Percentiles rank a stretch among this genome's conserved stretches.
These are phyloP conservation scores for Rhodomyrtus tomentosa DNA, from an alignment of 345 rosid species.

Conservation along the genomic window DNA sequence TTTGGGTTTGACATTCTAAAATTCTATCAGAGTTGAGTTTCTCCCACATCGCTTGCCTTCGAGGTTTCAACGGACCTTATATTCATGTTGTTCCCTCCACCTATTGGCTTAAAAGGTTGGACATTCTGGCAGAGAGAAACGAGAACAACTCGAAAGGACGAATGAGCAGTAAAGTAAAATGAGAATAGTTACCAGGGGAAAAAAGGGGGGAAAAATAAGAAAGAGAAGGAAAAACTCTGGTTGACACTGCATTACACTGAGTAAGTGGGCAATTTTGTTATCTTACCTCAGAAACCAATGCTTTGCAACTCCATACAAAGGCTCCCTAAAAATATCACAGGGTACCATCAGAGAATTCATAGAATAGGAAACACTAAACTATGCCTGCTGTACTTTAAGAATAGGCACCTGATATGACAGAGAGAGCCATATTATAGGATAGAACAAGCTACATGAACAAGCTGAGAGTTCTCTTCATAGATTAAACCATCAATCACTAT, in stretches of 20 bases:
- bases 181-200: not conserved
- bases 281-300: conserved; percentile 84
- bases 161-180: not conserved
- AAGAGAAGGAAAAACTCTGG: not conserved
- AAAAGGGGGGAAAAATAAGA: not conserved
- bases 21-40: not conserved
- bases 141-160: not conserved
- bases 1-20: not conserved
- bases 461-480: not conserved
- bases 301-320: conserved; percentile 87
- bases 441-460: not conserved
- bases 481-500: not conserved
- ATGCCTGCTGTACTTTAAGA: not conserved
- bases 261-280: not conserved
- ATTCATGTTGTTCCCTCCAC: not conserved
- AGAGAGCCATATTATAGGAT: not conserved
- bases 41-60: not conserved
- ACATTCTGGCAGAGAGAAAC: not conserved
- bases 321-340: conserved; percentile 56
- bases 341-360: conserved; percentile 3
- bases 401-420: not conserved
- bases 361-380: not conserved
- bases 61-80: not conserved
- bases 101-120: not conserved
- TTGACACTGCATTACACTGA: not conserved